Evolutionary conservation across 2,329 filamentous ascomycete genomes (phyloP), one percentile per base, ranked within the genome.

Genomic region (Rosellinia necatrix): DNA sequence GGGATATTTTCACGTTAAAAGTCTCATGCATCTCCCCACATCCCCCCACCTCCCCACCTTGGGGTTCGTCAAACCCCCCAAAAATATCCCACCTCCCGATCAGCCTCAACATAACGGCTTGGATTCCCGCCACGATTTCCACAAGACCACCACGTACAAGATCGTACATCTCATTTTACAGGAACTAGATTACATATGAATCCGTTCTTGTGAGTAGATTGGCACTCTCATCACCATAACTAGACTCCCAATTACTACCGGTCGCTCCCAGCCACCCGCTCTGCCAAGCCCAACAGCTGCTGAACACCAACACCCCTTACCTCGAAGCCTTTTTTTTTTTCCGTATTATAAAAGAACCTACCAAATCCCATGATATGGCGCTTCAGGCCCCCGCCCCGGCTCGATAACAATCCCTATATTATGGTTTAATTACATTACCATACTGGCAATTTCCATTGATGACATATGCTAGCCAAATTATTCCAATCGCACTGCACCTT

Each of bases 11-110:
- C n/a, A n/a, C n/a, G n/a, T n/a, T n/a, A n/a, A n/a, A n/a, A n/a
- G n/a, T n/a, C n/a, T n/a, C n/a, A n/a, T 55, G 49, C 54, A 58
- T 58, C 54, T 58, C 58, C 55, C 55, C 58, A 58, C 58, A 49
- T n/a, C 15, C 15, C 15, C 43, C 53, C 27, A 37, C 42, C 46
- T 30, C 46, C 30, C 58, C 41, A 52, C 49, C 24, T 35, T 40
- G n/a, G 34, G 27, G 37, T 49, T 46, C 27, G 30, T 48, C 12
- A 12, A 42, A 10, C 22, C 12, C 21, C 29, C 29, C 25, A 54
- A 53, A 56, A 53, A 50, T 34, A 37, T 41, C 47, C 6, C 40
- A 41, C 17, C 15, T 42, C 32, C 25, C 22, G 27, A 44, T 47
- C 43, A 49, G 48, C 40, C 44, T 56, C 44, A 49, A 48, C 43